phyloP scores from a whole-genome alignment of 2,329 filamentous ascomycete genomes.

The Lecanoromycetidae sp. region DNA sequence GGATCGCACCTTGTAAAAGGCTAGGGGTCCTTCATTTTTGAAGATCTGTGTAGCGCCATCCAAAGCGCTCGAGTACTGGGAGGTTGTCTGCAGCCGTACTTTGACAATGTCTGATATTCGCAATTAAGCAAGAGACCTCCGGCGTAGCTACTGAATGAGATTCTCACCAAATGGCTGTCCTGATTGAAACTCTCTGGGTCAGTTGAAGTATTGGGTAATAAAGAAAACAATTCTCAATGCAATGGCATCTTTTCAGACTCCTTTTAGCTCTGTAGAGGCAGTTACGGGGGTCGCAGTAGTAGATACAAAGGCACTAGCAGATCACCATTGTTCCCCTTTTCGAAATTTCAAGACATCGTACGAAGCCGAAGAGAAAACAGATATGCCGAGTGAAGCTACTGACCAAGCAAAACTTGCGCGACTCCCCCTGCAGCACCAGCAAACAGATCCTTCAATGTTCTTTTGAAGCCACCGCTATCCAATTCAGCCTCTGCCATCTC shows the following conservation, averaged over 20 bases:
- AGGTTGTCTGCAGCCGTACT: constrained; percentile 85
- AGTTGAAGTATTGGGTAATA: neutral
- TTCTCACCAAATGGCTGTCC: constrained; percentile 54
- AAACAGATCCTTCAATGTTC: constrained; percentile 78
- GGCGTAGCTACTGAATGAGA: neutral
- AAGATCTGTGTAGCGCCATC: constrained; percentile 75
- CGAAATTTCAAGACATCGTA: too few relatives aligned
- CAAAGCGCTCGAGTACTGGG: constrained; percentile 66
- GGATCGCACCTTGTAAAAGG: constrained; percentile 68
- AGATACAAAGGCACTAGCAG: too few relatives aligned
- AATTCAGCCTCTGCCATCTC: constrained; percentile 9
- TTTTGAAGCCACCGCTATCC: constrained; percentile 15
- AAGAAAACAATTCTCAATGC: too few relatives aligned
- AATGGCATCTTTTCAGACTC: too few relatives aligned
- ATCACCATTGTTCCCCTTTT: too few relatives aligned
- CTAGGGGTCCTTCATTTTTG: constrained; percentile 71
- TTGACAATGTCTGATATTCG: constrained; percentile 70
- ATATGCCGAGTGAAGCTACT: constrained; percentile 33
- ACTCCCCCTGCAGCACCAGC: constrained; percentile 83
- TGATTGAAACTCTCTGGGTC: too few relatives aligned
- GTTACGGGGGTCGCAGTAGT: too few relatives aligned
- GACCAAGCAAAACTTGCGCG: constrained; percentile 87
- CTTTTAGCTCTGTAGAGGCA: too few relatives aligned
- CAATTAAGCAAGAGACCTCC: neutral
- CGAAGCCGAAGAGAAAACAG: too few relatives aligned